Conservation (phyloP, 176 grass and related monocot species). For the Zea luxurians region DNA sequence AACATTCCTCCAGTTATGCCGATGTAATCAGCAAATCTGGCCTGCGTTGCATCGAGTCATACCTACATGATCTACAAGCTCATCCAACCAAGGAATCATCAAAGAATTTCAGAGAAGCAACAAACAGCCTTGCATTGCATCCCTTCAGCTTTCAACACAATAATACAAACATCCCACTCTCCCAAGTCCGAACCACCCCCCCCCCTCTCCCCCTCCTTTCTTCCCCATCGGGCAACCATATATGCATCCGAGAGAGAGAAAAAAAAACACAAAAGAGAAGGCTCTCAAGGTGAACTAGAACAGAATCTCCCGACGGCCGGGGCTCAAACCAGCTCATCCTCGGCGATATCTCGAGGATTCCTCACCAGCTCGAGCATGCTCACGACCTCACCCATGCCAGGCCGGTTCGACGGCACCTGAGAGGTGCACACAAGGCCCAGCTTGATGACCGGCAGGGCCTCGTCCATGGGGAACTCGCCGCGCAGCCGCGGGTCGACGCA, state of each 20-base stretch:
- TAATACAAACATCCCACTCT: constrained; percentile 57
- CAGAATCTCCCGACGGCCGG: not conserved
- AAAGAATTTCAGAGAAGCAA: constrained; percentile 41
- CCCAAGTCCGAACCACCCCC: constrained; percentile 15
- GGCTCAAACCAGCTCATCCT: constrained; percentile 65
- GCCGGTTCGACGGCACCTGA: constrained; percentile 90
- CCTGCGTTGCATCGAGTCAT: constrained; percentile 39
- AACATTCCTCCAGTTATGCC: not conserved
- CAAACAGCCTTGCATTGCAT: constrained; percentile 22
- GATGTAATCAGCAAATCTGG: not conserved
- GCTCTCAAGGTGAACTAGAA: constrained; percentile 16
- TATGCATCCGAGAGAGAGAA: constrained; percentile 50
- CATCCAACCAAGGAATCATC: constrained; percentile 37
- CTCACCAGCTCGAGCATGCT: constrained; percentile 86
- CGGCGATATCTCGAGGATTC: constrained; percentile 54
- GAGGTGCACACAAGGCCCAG: constrained; percentile 86
- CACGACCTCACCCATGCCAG: constrained; percentile 76
- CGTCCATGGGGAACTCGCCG: constrained; percentile 71
- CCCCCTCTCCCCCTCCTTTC: constrained; percentile 6
- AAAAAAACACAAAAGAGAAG: constrained; percentile 7
- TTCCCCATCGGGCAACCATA: constrained; percentile 35
- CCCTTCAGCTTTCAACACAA: constrained; percentile 32
- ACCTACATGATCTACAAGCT: constrained; percentile 24
- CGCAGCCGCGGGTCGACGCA: constrained; percentile 63
- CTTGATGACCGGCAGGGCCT: constrained; percentile 77